Evolutionary conservation across 2,329 filamentous ascomycete species (phyloP).

Genomic region (Hyphodiscus sp.): DNA sequence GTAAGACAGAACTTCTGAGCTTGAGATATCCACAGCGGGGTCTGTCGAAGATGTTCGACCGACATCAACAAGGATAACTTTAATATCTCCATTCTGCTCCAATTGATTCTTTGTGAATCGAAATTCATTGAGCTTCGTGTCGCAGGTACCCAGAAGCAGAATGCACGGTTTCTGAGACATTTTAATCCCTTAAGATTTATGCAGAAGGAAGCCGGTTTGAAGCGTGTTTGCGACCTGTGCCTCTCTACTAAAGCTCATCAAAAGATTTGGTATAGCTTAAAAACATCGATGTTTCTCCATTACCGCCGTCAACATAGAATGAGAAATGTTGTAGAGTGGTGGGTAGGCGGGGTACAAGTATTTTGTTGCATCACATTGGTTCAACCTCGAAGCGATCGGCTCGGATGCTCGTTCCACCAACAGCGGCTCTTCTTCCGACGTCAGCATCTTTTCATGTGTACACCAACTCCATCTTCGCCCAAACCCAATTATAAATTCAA

Average conservation of each 20-base stretch:
- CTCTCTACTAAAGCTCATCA: neutral
- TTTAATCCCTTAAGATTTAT: neutral
- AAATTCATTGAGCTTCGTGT: conserved; percentile 56
- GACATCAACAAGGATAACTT: conserved; percentile 48
- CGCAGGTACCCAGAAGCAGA: conserved; percentile 53
- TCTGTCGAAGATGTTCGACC: conserved; percentile 40
- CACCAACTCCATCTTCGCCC: neutral
- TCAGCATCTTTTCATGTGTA: neutral
- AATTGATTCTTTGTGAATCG: conserved; percentile 45
- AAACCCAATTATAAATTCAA: neutral
- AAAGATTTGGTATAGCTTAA: neutral
- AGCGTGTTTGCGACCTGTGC: neutral
- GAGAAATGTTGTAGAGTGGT: neutral
- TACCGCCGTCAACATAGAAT: neutral
- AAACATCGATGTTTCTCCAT: neutral
- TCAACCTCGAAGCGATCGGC: neutral
- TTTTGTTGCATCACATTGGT: neutral
- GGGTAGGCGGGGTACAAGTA: neutral
- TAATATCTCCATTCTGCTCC: conserved; percentile 19
- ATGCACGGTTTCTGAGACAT: conserved; percentile 35
- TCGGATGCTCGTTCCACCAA: neutral
- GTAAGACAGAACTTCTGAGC: conserved; percentile 35
- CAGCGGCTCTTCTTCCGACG: neutral
- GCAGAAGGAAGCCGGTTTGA: neutral
- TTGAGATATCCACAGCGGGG: conserved; percentile 41